A percentile compares a stretch with the other conserved stretches of the same genome.
phyloP scores from a whole-genome alignment of 2,329 filamentous ascomycete species.

The Aspergillus carbonarius region DNA sequence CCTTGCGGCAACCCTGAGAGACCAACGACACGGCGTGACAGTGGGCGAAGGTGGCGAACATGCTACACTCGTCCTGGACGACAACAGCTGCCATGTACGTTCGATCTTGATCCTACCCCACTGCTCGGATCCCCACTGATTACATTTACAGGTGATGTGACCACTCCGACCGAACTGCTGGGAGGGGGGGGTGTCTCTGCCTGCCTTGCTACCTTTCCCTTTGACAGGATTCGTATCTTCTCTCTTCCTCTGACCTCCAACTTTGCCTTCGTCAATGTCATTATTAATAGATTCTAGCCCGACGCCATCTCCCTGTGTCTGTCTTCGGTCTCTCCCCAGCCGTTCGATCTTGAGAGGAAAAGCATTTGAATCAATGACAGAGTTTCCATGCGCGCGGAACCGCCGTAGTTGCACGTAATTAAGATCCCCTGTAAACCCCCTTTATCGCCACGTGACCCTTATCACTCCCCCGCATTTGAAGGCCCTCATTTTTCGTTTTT shows the following conservation, averaged over 20 bases:
- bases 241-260: not conserved
- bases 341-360: not conserved
- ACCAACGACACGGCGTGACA: conserved; percentile 17
- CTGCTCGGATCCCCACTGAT: not conserved
- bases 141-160: conserved; percentile 34
- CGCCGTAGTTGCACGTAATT: too few relatives aligned
- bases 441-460: conserved; percentile 6
- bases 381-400: too few relatives aligned
- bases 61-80: conserved; percentile 6
- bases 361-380: not conserved
- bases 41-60: conserved; percentile 28
- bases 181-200: not conserved
- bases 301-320: not conserved
- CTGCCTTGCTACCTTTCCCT: not conserved
- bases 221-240: not conserved
- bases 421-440: too few relatives aligned
- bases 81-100: conserved; percentile 14
- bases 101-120: not conserved
- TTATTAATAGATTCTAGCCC: conserved; percentile 1
- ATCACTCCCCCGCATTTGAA: conserved; percentile 4
- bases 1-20: conserved; percentile 32
- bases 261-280: not conserved
- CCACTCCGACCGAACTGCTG: not conserved
- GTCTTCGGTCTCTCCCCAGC: not conserved
- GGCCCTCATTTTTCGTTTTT: conserved; percentile 1